Evolutionary conservation across 2,329 filamentous ascomycete genomes (phyloP).

Genomic region (Elsinoe arachidis): DNA sequence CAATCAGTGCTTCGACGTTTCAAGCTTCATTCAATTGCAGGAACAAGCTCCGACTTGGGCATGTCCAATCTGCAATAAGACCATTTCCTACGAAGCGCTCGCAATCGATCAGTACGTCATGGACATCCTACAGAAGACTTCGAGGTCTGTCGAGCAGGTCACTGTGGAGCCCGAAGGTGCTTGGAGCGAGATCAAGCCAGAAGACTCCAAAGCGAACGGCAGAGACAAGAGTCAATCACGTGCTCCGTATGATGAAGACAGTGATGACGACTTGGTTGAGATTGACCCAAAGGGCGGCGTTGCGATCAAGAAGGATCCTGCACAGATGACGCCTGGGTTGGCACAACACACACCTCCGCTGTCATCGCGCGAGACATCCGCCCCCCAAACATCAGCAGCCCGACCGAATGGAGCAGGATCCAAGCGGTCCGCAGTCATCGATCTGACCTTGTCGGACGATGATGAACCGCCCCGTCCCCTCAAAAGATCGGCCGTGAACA

Average conservation of each 20-base stretch:
- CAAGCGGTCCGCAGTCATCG: conserved; percentile 42
- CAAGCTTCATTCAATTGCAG: conserved; percentile 84
- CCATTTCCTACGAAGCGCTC: conserved; percentile 69
- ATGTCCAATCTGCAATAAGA: conserved; percentile 88
- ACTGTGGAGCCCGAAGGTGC: conserved; percentile 79
- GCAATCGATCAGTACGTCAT: conserved; percentile 87
- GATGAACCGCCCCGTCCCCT: conserved; percentile 32
- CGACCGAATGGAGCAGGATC: conserved; percentile 28
- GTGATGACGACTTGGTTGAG: conserved; percentile 39
- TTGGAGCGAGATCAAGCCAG: conserved; percentile 53
- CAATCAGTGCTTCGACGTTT: conserved; percentile 90
- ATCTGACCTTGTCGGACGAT: conserved; percentile 40
- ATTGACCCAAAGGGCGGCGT: conserved; percentile 32
- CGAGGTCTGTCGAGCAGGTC: conserved; percentile 67
- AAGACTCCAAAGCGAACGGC: conserved; percentile 32
- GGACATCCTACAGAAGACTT: conserved; percentile 71
- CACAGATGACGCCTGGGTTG: conserved; percentile 27
- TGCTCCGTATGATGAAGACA: conserved; percentile 31
- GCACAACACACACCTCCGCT: conserved; percentile 37
- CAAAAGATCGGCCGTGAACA: conserved; percentile 24
- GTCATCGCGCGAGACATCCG: conserved; percentile 36
- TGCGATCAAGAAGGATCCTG: conserved; percentile 33
- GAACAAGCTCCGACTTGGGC: conserved; percentile 94
- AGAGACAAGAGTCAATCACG: conserved; percentile 25
- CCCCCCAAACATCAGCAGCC: conserved; percentile 24